Evolutionary conservation across 257 asterid species (phyloP), one percentile per base, ranked within the genome.

Genomic region (Thymus quinquecostatus): DNA sequence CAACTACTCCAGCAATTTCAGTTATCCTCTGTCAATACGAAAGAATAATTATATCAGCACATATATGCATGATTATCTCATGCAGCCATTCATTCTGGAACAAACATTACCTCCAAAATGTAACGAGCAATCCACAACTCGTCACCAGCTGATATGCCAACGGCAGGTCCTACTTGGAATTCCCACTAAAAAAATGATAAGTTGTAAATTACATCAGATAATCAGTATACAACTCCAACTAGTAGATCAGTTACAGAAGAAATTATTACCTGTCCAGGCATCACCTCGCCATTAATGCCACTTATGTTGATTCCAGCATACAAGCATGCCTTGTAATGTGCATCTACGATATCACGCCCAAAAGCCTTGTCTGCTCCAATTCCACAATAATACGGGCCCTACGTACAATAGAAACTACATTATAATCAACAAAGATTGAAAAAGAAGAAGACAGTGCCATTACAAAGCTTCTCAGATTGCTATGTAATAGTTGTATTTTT

Each of bases 301-400:
- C 98, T 88, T 1, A 92, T 88, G 85, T 88, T 92, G 71, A 92
- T 66, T 41, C 97, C 97, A 10, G 97, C 97, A 34, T 76, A 93
- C 48, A 89, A 83, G 67, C 96, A 91, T 0, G 96, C 96, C 79
- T 93, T 91, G 86, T 89, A 89, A 60, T 91, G 97, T 4, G 96
- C 83, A 75, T 91, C 96, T 0, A 91, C 96, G 1, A 91, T 78
- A 70, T 90, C 95, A 71, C 97, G 96, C 4, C 98, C 98, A 33
- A 86, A 92, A 30, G 97, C 96, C 64, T 92, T 92, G 68, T 88
- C 96, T 0, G 97, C 97, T 74, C 98, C 98, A 27, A 80, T 67
- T 47, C 95, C 97, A 76, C 96, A 92, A 63, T 90, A 92, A 68
- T 92, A 92, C 2, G 98, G 97, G 21, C 97, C 98, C 97, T 91